Conservation (phyloP, 2,329 filamentous ascomycete genomes). For the Ophiocordyceps camponoti-rufipedis region DNA sequence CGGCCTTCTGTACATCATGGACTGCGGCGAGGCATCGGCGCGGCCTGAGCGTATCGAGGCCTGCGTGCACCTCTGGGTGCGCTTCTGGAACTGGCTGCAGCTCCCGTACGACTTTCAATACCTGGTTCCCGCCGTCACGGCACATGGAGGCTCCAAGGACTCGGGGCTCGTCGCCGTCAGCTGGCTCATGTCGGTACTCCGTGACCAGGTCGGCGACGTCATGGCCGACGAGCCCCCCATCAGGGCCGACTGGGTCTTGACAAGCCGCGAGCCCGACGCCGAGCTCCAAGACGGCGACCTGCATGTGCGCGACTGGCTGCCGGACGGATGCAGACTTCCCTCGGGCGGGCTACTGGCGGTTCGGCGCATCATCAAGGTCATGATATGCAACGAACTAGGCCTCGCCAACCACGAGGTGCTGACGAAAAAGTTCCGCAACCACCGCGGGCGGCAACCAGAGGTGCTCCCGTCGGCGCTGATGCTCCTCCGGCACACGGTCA, state of each 20-base stretch:
- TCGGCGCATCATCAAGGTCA: slow-evolving; percentile 2
- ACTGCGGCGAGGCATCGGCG: slow-evolving; percentile 2
- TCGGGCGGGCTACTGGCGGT: slow-evolving; percentile 1
- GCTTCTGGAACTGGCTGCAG: slow-evolving; percentile 5
- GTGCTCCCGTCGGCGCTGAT: neutral
- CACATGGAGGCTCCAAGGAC: slow-evolving; percentile 1
- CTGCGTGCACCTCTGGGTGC: slow-evolving; percentile 6
- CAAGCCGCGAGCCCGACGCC: neutral
- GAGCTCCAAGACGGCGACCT: neutral
- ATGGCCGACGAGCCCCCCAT: neutral
- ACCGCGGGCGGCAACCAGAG: neutral
- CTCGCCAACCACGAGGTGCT: slow-evolving; percentile 1
- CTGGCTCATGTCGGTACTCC: slow-evolving; percentile 6
- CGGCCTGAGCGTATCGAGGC: slow-evolving; percentile 3
- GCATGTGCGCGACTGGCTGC: slow-evolving; percentile 4
- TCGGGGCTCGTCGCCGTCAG: slow-evolving; percentile 3
- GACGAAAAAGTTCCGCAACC: slow-evolving; percentile 1
- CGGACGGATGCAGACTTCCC: slow-evolving; percentile 1
- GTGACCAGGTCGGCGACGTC: slow-evolving; percentile 4
- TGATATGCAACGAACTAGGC: slow-evolving; percentile 6
- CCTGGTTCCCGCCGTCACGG: slow-evolving; percentile 3
- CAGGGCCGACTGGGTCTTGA: neutral
- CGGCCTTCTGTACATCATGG: slow-evolving; percentile 6
- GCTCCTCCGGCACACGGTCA: neutral
- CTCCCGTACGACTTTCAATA: slow-evolving; percentile 6